These are phyloP conservation scores for Xylaria cubensis DNA, from an alignment of 495 filamentous ascomycete species.

Conservation along the genomic window DNA sequence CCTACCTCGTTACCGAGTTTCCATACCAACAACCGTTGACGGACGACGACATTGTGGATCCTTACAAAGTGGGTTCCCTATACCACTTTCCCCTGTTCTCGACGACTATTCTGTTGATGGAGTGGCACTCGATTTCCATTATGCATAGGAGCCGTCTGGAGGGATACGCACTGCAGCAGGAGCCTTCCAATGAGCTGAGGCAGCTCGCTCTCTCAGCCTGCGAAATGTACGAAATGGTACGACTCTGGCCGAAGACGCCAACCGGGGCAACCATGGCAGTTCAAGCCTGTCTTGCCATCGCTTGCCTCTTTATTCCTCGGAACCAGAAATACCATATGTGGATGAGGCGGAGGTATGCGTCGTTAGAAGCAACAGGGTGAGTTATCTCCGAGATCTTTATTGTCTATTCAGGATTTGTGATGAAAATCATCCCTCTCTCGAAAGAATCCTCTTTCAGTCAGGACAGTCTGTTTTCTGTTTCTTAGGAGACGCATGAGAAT, in stretches of 20 bases:
- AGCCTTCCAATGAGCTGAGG: constrained; percentile 55
- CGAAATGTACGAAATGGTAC: constrained; percentile 78
- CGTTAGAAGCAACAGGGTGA: constrained; percentile 83
- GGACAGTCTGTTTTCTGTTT: background rate
- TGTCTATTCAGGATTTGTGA: background rate
- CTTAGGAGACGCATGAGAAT: constrained; percentile 24
- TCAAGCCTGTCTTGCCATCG: constrained; percentile 79
- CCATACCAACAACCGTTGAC: constrained; percentile 54
- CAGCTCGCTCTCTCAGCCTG: constrained; percentile 71
- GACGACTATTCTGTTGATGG: constrained; percentile 73
- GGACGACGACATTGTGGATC: constrained; percentile 72
- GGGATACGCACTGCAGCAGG: constrained; percentile 45
- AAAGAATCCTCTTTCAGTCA: background rate
- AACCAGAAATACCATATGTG: constrained; percentile 79
- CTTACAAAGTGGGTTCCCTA: constrained; percentile 70
- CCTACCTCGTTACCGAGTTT: constrained; percentile 66
- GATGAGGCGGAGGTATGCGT: constrained; percentile 78
- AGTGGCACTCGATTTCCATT: constrained; percentile 77
- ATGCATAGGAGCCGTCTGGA: constrained; percentile 78
- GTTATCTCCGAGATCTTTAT: constrained; percentile 40
- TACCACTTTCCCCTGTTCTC: constrained; percentile 72
- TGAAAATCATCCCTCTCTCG: background rate
- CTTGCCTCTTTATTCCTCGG: constrained; percentile 76
- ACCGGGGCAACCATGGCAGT: constrained; percentile 72
- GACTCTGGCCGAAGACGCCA: constrained; percentile 72